Conservation (phyloP, 106 monocot species). For the Dendrobium chrysotoxum region DNA sequence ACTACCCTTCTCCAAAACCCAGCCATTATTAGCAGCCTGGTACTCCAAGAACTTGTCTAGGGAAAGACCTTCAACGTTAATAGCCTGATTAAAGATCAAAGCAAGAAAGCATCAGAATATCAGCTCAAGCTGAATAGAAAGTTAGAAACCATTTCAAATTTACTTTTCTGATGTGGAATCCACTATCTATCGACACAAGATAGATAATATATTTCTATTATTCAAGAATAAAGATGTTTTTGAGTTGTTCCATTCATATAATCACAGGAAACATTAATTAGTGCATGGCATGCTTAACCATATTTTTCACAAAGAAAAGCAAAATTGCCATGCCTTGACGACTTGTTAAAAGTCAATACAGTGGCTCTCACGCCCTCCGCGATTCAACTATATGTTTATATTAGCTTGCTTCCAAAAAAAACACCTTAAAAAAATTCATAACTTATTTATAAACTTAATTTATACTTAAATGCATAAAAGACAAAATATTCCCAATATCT, state of each 20-base stretch:
- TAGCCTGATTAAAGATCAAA: constrained; percentile 34
- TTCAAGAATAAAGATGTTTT: too few species aligned
- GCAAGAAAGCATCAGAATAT: not conserved
- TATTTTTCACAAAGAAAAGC: too few species aligned
- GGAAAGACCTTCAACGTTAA: constrained; percentile 78
- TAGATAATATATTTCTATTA: too few species aligned
- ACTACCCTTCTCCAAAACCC: constrained; percentile 64
- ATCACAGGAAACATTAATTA: too few species aligned
- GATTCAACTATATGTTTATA: too few species aligned
- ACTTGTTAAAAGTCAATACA: too few species aligned
- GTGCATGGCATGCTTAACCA: too few species aligned
- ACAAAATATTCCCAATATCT: not conserved
- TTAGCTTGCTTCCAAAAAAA: not conserved
- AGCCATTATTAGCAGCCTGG: constrained; percentile 78
- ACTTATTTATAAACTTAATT: not conserved
- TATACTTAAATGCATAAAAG: not conserved
- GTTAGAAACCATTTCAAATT: not conserved
- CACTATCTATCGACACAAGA: too few species aligned
- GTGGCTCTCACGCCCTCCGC: too few species aligned
- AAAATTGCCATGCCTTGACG: too few species aligned
- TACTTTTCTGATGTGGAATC: too few species aligned
- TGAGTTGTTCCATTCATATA: too few species aligned
- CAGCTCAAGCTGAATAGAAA: not conserved
- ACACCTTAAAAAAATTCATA: not conserved
- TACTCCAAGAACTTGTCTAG: constrained; percentile 86